Evolutionary conservation across 352 stramenopile genomes (phyloP).

Genomic region (Phytopythium cucurbitacearum): DNA sequence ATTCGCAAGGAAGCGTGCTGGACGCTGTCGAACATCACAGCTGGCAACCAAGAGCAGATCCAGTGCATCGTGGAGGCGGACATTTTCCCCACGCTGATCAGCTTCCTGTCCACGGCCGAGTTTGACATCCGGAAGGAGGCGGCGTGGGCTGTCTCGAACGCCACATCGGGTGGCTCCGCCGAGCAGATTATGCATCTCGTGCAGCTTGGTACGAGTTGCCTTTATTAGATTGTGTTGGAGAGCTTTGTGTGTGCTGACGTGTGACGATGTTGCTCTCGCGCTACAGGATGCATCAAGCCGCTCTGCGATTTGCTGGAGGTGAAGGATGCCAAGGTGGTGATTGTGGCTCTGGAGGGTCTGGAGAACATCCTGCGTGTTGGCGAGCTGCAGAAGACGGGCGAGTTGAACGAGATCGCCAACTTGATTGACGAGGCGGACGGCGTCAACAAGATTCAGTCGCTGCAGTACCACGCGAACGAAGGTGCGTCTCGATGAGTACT

Average conservation of each 20-base stretch:
- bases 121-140: constrained; percentile 99
- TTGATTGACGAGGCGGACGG: constrained; percentile 96
- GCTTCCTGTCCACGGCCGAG: constrained; percentile 94
- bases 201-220: constrained; percentile 64
- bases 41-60: constrained; percentile 98
- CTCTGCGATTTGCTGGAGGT: constrained; percentile 96
- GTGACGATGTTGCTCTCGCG: constrained; percentile 3
- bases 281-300: constrained; percentile 91
- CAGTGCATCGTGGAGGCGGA: constrained; percentile 96
- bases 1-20: constrained; percentile 99
- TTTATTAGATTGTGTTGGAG: background rate
- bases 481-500: constrained; percentile 63
- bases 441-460: constrained; percentile 96
- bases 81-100: constrained; percentile 97
- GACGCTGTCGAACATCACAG: constrained; percentile 99
- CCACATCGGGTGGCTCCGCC: constrained; percentile 91
- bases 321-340: constrained; percentile 98
- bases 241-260: constrained; percentile 3
- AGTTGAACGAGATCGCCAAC: constrained; percentile 94
- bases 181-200: constrained; percentile 98
- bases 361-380: constrained; percentile 98
- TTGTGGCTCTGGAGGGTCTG: constrained; percentile 97
- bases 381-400: constrained; percentile 52
- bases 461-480: constrained; percentile 98
- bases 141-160: constrained; percentile 98